Base-by-base conservation (phyloP, 1,139 yeast genomes). In the Lizanozyma gosingica region DNA sequence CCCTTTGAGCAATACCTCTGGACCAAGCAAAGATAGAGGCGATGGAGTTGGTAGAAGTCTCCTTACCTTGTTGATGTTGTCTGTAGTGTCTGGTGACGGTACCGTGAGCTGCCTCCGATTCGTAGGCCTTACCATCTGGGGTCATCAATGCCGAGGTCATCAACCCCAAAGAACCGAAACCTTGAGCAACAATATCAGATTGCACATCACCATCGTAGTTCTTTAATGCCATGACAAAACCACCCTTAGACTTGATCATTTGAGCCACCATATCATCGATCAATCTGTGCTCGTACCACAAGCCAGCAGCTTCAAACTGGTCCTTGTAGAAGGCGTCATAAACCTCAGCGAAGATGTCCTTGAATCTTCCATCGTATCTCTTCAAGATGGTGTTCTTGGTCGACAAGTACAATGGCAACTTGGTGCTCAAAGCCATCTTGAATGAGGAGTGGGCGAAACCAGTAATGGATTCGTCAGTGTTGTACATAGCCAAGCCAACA, bases 231-330 rank as follows among this genome's bases (percentile, higher is more conserved):
- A 83, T 80, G 50, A 83, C 78, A 57, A 76, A 83, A 9, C 94
- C 94, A 59, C 94, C 94, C 57, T 78, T 80, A 18, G 90, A 82
- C 60, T 83, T 83, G 57, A 83, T 66, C 94, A 83, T 83, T 63
- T 83, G 94, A 3, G 94, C 94, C 47, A 83, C 94, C 90, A 83
- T 83, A 59, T 83, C 94, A 59, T 83, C 94, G 48, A 83, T 83
- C 51, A 83, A 72, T 63, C 94, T 78, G 59, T 83, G 94, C 57
- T 83, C 92, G 54, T 81, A 83, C 77, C 80, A 76, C 51, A 83
- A 76, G n/a, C 84, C 85, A 39, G 65, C 58, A n/a, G 63, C 64
- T 54, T 80, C 86, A 56, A 83, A 83, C 45, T 71, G 60, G 16
- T 57, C 38, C 54, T 77, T 74, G 62, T 83, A 83, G 39, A 71